These are phyloP conservation scores for Hirsutella rhossiliensis DNA, from an alignment of 2,329 filamentous ascomycete genomes.

Conservation along the genomic window DNA sequence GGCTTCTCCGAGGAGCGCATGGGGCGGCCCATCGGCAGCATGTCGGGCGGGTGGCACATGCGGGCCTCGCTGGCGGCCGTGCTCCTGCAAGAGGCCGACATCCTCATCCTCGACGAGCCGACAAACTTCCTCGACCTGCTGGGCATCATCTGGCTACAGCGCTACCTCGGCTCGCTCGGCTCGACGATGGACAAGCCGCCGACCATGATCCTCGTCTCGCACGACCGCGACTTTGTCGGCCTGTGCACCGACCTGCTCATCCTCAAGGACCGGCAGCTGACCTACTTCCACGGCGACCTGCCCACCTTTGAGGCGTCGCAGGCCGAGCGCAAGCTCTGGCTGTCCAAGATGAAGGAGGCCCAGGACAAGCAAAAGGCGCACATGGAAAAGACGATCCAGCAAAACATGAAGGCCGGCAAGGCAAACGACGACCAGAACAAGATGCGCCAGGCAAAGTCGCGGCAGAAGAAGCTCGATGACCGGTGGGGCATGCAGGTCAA, in stretches of 20 bases:
- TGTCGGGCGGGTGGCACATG: slow-evolving; percentile 73
- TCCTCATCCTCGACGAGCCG: slow-evolving; percentile 75
- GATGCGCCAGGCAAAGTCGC: slow-evolving; percentile 70
- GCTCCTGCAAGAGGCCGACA: slow-evolving; percentile 61
- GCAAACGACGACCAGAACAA: slow-evolving; percentile 75
- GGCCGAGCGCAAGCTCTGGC: slow-evolving; percentile 53
- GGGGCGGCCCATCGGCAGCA: slow-evolving; percentile 43
- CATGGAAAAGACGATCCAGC: slow-evolving; percentile 64
- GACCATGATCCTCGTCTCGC: slow-evolving; percentile 69
- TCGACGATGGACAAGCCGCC: slow-evolving; percentile 36
- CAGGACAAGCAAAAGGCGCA: slow-evolving; percentile 72
- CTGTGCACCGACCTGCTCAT: slow-evolving; percentile 68
- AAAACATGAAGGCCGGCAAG: slow-evolving; percentile 64
- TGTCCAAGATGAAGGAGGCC: slow-evolving; percentile 67
- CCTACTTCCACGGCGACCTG: slow-evolving; percentile 65
- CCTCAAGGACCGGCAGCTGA: slow-evolving; percentile 57
- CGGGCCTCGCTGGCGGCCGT: slow-evolving; percentile 52
- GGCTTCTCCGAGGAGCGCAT: slow-evolving; percentile 57
- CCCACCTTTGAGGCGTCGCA: slow-evolving; percentile 58
- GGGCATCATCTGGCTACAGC: slow-evolving; percentile 76
- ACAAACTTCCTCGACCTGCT: slow-evolving; percentile 79
- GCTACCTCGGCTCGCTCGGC: slow-evolving; percentile 49
- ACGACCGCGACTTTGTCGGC: slow-evolving; percentile 73
- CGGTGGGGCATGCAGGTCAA: slow-evolving; percentile 66
- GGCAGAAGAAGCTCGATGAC: slow-evolving; percentile 76